phyloP scores from a whole-genome alignment of 192 early-diverging fungal genomes.

The Backusella tarrabulga region DNA sequence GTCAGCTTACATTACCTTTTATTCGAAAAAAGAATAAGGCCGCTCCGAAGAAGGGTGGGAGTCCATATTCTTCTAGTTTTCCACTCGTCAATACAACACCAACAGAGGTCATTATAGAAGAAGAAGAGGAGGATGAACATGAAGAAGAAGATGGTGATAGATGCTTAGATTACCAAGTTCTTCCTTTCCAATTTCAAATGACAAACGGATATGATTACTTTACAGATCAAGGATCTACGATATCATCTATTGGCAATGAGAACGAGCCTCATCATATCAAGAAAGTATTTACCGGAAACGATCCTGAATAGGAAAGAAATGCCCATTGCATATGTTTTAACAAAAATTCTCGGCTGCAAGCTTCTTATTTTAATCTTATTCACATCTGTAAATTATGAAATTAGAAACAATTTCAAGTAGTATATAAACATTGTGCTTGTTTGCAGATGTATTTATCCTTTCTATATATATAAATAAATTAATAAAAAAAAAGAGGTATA shows the following conservation, averaged over 20 bases:
- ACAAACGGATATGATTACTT: background rate
- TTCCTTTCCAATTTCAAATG: slow-evolving; percentile 1
- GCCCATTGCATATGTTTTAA: background rate
- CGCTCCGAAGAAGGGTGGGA: background rate
- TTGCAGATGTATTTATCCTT: background rate
- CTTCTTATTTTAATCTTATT: background rate
- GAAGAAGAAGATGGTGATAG: too few species aligned
- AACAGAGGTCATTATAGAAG: background rate
- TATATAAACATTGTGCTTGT: background rate
- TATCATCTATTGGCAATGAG: background rate
- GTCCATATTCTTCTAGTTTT: background rate
- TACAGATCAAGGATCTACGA: background rate
- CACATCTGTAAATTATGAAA: background rate
- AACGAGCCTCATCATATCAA: background rate
- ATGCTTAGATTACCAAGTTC: background rate
- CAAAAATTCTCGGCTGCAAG: background rate
- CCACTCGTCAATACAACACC: background rate
- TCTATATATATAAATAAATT: background rate
- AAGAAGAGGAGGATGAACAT: background rate
- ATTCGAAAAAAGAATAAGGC: background rate
- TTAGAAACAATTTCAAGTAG: background rate
- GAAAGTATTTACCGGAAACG: background rate
- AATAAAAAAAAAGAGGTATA: background rate
- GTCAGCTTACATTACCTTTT: background rate
- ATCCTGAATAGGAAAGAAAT: background rate